Percentiles rank a stretch among this genome's conserved stretches.
Evolutionary conservation across 306 rosid species (phyloP).

Genomic region (Cajanus cajan): DNA sequence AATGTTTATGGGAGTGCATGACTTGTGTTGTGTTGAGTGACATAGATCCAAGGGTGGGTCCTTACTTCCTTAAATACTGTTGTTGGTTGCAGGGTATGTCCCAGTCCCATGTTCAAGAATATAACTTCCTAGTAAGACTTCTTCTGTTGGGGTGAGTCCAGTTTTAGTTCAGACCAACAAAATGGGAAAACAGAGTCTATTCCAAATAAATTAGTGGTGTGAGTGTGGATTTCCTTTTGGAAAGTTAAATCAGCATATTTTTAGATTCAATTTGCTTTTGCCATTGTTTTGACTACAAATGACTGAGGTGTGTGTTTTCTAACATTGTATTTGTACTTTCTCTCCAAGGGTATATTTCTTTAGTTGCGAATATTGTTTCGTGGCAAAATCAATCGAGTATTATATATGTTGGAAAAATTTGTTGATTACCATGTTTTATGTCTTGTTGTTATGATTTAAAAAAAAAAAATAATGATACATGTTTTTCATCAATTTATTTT

Average conservation of each 20-base stretch:
- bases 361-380: background rate
- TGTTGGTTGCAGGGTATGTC: conserved; percentile 23
- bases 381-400: background rate
- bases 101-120: conserved; percentile 24
- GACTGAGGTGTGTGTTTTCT: background rate
- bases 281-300: background rate
- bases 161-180: conserved; percentile 7
- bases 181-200: background rate
- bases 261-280: background rate
- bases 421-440: background rate
- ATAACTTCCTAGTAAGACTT: conserved; percentile 22
- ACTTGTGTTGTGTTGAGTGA: conserved; percentile 14
- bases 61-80: conserved; percentile 23
- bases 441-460: background rate
- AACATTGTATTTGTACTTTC: background rate
- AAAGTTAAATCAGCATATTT: background rate
- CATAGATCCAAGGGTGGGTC: conserved; percentile 29
- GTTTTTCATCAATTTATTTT: background rate
- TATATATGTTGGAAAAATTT: background rate
- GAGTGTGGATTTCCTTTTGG: background rate
- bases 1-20: too few relatives aligned
- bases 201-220: background rate
- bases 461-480: background rate
- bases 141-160: background rate
- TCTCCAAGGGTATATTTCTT: background rate